phyloP scores from a whole-genome alignment of 2,329 filamentous ascomycete genomes.

The Penicillium sp. region DNA sequence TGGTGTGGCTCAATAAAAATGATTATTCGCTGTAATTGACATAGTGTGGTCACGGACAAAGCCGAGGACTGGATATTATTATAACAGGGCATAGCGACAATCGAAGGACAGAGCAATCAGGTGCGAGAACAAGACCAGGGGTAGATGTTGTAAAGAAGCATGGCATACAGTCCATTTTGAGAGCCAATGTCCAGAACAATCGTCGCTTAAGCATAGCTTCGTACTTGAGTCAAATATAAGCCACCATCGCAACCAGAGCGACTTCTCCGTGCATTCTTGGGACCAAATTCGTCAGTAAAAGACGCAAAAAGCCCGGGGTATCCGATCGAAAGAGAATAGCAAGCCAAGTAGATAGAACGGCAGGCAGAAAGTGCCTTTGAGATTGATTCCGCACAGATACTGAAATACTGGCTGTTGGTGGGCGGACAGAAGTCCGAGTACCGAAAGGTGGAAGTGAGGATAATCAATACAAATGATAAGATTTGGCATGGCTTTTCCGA shows the following conservation, averaged over 20 bases:
- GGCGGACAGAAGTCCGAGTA: neutral
- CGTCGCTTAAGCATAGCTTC: slow-evolving; percentile 16
- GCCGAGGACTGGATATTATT: slow-evolving; percentile 4
- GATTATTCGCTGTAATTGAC: slow-evolving; percentile 2
- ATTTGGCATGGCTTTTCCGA: neutral
- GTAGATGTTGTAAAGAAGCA: slow-evolving; percentile 8
- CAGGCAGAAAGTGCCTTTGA: slow-evolving; percentile 10
- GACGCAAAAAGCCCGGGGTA: slow-evolving; percentile 3
- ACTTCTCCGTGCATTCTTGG: slow-evolving; percentile 3
- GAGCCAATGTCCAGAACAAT: slow-evolving; percentile 21
- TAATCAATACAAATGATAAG: neutral
- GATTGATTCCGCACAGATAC: slow-evolving; percentile 10
- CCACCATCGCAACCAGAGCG: slow-evolving; percentile 21
- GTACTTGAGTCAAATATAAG: slow-evolving; percentile 19
- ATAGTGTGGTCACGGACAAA: slow-evolving; percentile 5
- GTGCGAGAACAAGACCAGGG: slow-evolving; percentile 6
- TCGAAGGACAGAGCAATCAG: slow-evolving; percentile 1
- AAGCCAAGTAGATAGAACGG: slow-evolving; percentile 21
- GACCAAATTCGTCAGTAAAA: slow-evolving; percentile 8
- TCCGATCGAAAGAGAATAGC: slow-evolving; percentile 6
- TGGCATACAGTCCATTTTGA: slow-evolving; percentile 12
- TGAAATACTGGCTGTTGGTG: neutral
- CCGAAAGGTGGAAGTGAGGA: neutral
- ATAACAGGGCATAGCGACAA: neutral
- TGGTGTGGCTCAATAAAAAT: slow-evolving; percentile 15